Evolutionary conservation across 23 red algal genomes (phyloP), one percentile per base, ranked within the genome.

Genomic region (Porphyridium purpureum): DNA sequence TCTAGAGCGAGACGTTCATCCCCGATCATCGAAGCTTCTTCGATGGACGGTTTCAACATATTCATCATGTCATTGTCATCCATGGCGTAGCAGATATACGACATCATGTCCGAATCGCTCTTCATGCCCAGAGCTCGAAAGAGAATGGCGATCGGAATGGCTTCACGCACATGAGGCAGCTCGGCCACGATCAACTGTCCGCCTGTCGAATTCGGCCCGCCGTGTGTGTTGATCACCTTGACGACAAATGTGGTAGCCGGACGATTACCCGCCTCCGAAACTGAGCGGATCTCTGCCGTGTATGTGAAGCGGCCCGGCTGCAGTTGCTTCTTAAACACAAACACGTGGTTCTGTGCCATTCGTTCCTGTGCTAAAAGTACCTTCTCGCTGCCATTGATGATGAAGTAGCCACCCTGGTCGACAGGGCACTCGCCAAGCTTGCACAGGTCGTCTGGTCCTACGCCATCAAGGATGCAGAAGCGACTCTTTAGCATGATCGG

Each of bases 321-420:
- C 26, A 64, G 47, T 11, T 11, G 11, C 27, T 72, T 75, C 5
- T 62, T 57, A 46, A 98, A 98, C 1, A 98, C 90, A 49, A 75
- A 86, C 49, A 84, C 80, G 52, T 80, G 64, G 50, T 98, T 98
- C 14, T 57, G 65, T 2, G 72, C 66, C 90, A 98, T 98, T 24
- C 90, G 69, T 52, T 98, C 90, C 56, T 98, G 90, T 5, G 90
- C 90, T 24, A 98, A 63, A 21, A 98, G 62, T 15, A 85, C 90
- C 66, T 98, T 98, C 66, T 98, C 90, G 30, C 70, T 80, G 42
- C 90, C 90, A 35, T 98, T 98, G 40, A 98, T 98, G 21, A 98
- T 58, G 63, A 98, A 98, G 34, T 98, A 98, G 0, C 90, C 90
- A 3, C 90, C 90, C 60, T 98, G 90, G 49, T 98, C 90, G 47